These are phyloP conservation scores for Beauveria varroae DNA, from an alignment of 2,329 filamentous ascomycete genomes.

Conservation along the genomic window DNA sequence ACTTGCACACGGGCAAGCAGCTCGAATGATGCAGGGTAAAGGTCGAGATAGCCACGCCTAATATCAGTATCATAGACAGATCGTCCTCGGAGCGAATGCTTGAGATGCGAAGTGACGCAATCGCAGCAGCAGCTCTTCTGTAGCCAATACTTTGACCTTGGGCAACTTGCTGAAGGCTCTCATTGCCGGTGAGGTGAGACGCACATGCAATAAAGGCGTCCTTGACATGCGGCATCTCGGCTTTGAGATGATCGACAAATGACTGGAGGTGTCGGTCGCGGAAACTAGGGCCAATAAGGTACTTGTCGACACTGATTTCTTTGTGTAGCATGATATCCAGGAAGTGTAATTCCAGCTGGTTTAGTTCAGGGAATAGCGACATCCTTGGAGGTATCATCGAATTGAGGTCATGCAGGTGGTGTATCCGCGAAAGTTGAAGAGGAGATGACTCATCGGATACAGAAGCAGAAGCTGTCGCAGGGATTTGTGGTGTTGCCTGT, in stretches of 20 bases:
- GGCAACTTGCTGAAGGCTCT: slow-evolving; percentile 6
- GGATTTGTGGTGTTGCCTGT: neutral
- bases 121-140: slow-evolving; percentile 10
- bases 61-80: slow-evolving; percentile 6
- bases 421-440: neutral
- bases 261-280: slow-evolving; percentile 10
- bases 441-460: neutral
- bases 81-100: neutral
- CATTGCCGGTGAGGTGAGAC: slow-evolving; percentile 3
- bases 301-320: slow-evolving; percentile 11
- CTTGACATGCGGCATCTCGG: slow-evolving; percentile 5
- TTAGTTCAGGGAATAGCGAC: slow-evolving; percentile 7
- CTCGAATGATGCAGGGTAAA: slow-evolving; percentile 10
- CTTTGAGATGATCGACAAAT: slow-evolving; percentile 8
- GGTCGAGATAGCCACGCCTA: slow-evolving; percentile 10
- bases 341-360: slow-evolving; percentile 8
- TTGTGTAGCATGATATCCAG: slow-evolving; percentile 11
- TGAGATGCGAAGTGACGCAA: slow-evolving; percentile 4
- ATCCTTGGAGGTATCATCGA: neutral
- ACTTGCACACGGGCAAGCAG: neutral
- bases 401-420: neutral
- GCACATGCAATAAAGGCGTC: slow-evolving; percentile 13
- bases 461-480: neutral
- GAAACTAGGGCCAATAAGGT: slow-evolving; percentile 11
- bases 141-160: slow-evolving; percentile 9